Evolutionary conservation across 352 stramenopile species (phyloP).

Genomic region (Saprolegnia parasitica): DNA sequence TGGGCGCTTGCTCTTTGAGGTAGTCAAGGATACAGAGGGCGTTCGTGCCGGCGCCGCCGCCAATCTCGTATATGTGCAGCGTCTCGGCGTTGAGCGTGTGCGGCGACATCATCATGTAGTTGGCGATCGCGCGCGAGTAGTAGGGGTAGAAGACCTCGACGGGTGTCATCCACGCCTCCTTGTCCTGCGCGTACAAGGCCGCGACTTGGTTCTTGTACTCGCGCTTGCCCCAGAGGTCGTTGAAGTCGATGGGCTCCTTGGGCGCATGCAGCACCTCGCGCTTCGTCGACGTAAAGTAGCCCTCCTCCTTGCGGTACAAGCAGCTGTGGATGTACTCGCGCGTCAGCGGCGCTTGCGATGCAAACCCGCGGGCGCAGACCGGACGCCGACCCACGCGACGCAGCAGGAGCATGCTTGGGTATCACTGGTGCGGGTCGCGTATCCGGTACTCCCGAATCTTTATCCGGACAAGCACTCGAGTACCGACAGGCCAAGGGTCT

Average conservation of each 20-base stretch:
- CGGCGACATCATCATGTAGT: constrained; percentile 82
- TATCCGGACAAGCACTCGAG: no score
- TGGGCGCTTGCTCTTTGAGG: constrained; percentile 57
- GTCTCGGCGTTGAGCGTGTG: constrained; percentile 28
- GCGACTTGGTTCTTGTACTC: constrained; percentile 66
- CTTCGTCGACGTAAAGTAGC: constrained; percentile 76
- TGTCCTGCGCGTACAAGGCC: constrained; percentile 57
- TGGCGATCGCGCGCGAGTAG: constrained; percentile 84
- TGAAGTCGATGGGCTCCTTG: constrained; percentile 59
- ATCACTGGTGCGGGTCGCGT: not conserved
- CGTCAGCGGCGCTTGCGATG: constrained; percentile 42
- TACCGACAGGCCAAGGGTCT: no score
- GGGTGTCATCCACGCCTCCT: constrained; percentile 86
- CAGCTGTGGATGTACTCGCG: constrained; percentile 81
- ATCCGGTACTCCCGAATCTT: not conserved
- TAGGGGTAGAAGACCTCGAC: constrained; percentile 85
- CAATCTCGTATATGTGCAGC: constrained; percentile 82
- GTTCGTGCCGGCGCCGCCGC: constrained; percentile 84
- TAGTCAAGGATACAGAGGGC: constrained; percentile 88
- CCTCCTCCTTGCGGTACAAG: constrained; percentile 68
- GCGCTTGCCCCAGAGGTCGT: constrained; percentile 62
- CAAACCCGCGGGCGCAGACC: not conserved
- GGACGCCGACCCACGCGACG: not conserved
- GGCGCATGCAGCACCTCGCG: constrained; percentile 73
- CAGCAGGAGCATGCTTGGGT: constrained; percentile 4